Conservation (phyloP, 345 rosid genomes). For the Salix koriyanagi region DNA sequence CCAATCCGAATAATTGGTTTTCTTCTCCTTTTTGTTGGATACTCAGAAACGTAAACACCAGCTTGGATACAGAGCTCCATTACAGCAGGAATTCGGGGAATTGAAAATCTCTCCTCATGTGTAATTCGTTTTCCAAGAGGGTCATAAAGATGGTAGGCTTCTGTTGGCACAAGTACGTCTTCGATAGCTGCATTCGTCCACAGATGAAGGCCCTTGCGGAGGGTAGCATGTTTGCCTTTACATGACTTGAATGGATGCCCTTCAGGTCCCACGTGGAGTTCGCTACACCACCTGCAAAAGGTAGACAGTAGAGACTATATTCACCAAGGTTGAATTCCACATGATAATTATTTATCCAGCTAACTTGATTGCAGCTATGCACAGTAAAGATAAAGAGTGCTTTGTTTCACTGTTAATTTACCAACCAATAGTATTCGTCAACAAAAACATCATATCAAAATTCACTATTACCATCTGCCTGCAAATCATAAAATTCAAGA, state of each 20-base stretch:
- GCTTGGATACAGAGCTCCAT: conserved; percentile 95
- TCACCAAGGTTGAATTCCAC: conserved; percentile 2
- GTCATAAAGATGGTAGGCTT: conserved; percentile 77
- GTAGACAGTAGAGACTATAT: background rate
- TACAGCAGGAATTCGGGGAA: conserved; percentile 70
- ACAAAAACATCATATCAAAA: background rate
- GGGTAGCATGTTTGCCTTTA: conserved; percentile 55
- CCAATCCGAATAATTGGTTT: conserved; percentile 77
- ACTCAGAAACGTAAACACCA: conserved; percentile 69
- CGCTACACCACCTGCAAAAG: conserved; percentile 69
- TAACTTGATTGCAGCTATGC: background rate
- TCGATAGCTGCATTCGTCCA: conserved; percentile 74
- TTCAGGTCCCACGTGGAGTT: conserved; percentile 83
- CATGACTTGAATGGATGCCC: conserved; percentile 97
- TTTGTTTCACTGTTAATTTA: background rate
- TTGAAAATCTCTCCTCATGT: conserved; percentile 72
- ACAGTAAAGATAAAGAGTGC: background rate
- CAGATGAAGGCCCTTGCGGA: conserved; percentile 74
- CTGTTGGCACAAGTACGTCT: conserved; percentile 61
- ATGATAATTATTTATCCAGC: background rate
- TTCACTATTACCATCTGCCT: background rate
- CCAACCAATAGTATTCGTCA: background rate
- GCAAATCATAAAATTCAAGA: background rate
- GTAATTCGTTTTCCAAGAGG: conserved; percentile 73
- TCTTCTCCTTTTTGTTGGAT: conserved; percentile 78